A percentile compares a stretch with the other conserved stretches of the same genome.
phyloP scores from a whole-genome alignment of 2,329 filamentous ascomycete genomes.

The Pseudocercospora fuligena region DNA sequence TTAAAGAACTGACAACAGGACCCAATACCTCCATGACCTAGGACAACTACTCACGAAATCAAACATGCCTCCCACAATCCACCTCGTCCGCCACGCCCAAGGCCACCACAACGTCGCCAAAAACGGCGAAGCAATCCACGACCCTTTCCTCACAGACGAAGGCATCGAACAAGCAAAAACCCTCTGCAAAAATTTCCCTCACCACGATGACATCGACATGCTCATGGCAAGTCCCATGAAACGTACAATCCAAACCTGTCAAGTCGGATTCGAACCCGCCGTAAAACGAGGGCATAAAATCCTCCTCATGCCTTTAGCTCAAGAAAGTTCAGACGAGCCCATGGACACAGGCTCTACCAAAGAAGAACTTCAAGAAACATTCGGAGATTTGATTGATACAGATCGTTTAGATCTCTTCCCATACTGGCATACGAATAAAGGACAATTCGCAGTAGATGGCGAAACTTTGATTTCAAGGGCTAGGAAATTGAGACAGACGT shows the following conservation, averaged over 20 bases:
- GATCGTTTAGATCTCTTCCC: too few species aligned
- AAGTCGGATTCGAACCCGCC: constrained; percentile 45
- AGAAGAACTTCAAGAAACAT: too few species aligned
- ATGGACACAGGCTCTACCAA: too few species aligned
- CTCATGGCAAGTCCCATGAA: constrained; percentile 32
- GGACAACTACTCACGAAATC: too few species aligned
- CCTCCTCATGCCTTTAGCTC: too few species aligned
- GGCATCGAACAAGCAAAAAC: constrained; percentile 23
- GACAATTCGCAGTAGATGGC: background rate
- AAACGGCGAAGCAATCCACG: constrained; percentile 66
- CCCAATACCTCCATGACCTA: too few species aligned
- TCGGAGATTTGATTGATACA: too few species aligned
- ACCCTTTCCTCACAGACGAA: constrained; percentile 31
- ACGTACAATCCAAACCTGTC: constrained; percentile 33
- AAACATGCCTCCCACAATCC: constrained; percentile 35
- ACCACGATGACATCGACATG: constrained; percentile 39
- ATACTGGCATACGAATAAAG: too few species aligned
- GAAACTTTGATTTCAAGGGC: background rate
- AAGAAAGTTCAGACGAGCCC: too few species aligned
- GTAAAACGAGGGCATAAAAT: background rate
- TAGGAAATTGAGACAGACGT: background rate
- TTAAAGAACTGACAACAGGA: too few species aligned
- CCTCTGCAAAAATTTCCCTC: constrained; percentile 24
- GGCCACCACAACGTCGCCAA: constrained; percentile 62
- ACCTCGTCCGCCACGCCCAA: constrained; percentile 33